Evolutionary conservation across 1,284 basidiomycete species (phyloP), one percentile per base, ranked within the genome.

Genomic region (Uromyces viciae-fabae): DNA sequence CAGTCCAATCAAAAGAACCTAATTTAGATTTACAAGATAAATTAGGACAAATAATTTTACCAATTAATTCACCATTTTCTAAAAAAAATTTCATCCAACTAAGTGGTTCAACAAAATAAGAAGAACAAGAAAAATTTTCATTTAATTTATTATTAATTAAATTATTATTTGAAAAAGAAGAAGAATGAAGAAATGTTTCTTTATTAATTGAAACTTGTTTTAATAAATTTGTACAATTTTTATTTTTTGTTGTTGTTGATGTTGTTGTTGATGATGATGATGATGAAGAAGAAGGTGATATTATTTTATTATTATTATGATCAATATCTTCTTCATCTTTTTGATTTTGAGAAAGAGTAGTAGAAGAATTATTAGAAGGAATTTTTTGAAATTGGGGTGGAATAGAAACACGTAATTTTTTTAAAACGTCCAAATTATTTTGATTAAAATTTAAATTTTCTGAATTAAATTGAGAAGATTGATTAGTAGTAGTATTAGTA

Each of bases 1-100:
- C 96, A 3, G 95, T 94, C 96, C 96, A 99, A 86, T 97, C 95
- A 85, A 92, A 99, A 85, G 92, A 96, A 3, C 96, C 96, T 33
- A 99, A 89, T 87, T 99, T 99, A 25, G 90, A 91, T 0, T 89
- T 89, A 84, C 96, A 99, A 85, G 93, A 94, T 83, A 90, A 89
- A 85, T 94, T 95, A 0, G 96, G 96, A 85, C 96, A 99, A 0
- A 90, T 83, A 81, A 99, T 92, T 88, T 95, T 95, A 4, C 96
- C 96, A 0, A 91, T 89, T 31, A 96, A 87, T 66, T 91, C 88
- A 0, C 94, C 95, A 15, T 87, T 86, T 56, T 90, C 89, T 9
- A 98, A 88, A 83, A 91, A 89, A 2, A 91, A 88, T 79, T 93
- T 91, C 96, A 99, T 99, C 96, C 96, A 99, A 83, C 91, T 92